Evolutionary conservation across 176 grass and related monocot genomes (phyloP), one percentile per base, ranked within the genome.

Genomic region (Avena insularis): DNA sequence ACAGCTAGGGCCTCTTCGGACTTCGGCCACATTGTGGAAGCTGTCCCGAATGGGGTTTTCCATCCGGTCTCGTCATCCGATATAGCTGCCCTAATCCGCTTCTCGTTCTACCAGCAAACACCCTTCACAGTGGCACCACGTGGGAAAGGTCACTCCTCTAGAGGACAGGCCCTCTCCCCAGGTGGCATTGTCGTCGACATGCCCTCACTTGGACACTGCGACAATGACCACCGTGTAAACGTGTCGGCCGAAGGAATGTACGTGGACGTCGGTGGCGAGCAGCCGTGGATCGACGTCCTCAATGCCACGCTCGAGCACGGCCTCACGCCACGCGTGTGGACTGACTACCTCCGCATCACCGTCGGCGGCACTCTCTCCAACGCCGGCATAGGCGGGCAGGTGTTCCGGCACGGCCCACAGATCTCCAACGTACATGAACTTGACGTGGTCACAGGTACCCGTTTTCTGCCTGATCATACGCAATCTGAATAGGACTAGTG

Each of bases 211-310:
- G 53, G 43, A 3, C 31, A 0, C 8, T 76, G 57, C 16, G 59
- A 59, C 20, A 13, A 10, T 14, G 15, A 16, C 3, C 15, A 16
- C 43, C 86, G 78, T 0, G 46, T 89, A 11, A 79, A 21, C 1
- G 64, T 94, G 67, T 84, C 78, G 0, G 0, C 16, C 0, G 36
- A 74, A 0, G 21, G 23, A 12, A 2, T 33, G 1, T 94, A 87
- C 20, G 89, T 78, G 9, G 92, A 94, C 3, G 92, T 63, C 17
- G 90, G 88, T 0, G 85, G 84, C 0, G 90, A 92, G 82, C 89
- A 97, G 84, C 68, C 87, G 2, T 97, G 95, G 95, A 46, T 91
- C 21, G 74, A 92, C 66, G 78, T 97, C n/a, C 90, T 97, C 17
- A 71, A 72, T 8, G 47, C 78, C 12, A 89, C 95, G 6, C 84